phyloP scores from a whole-genome alignment of 2,329 filamentous ascomycete genomes.

The Mollisia scopiformis region DNA sequence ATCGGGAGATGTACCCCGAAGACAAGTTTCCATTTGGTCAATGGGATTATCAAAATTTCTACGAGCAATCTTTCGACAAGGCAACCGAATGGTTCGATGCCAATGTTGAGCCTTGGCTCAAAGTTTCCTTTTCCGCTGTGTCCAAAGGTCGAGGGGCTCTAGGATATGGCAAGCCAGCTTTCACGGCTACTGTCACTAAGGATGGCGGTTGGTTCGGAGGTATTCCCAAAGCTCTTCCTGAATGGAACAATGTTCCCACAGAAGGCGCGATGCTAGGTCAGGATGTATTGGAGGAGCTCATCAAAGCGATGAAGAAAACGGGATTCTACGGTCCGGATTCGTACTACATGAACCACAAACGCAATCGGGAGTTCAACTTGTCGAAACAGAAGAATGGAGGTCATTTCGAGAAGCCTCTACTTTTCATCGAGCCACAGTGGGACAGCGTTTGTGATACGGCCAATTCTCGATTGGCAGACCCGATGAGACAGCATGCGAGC shows the following conservation, averaged over 20 bases:
- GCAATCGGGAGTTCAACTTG: neutral
- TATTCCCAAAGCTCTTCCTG: slow-evolving; percentile 1
- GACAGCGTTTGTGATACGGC: neutral
- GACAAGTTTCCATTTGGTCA: slow-evolving; percentile 7
- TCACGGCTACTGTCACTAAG: neutral
- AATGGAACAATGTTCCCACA: neutral
- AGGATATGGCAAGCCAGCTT: neutral
- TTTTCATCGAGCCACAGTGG: slow-evolving; percentile 6
- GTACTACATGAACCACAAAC: slow-evolving; percentile 10
- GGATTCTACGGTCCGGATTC: neutral
- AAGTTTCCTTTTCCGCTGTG: neutral
- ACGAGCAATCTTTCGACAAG: neutral
- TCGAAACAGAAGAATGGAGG: neutral
- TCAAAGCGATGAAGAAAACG: neutral
- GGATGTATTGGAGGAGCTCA: neutral
- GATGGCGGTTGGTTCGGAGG: slow-evolving; percentile 5
- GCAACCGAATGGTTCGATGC: neutral
- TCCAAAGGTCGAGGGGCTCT: neutral
- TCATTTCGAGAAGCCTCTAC: neutral
- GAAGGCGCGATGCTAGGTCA: neutral
- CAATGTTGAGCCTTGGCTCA: neutral
- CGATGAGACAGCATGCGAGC: neutral
- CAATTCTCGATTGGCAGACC: neutral
- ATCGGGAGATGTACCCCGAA: slow-evolving; percentile 7
- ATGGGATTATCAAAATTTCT: slow-evolving; percentile 4